Percentiles rank a stretch among this genome's conserved stretches.
phyloP scores from a whole-genome alignment of 495 filamentous ascomycete genomes.

The Lepraria neglecta region DNA sequence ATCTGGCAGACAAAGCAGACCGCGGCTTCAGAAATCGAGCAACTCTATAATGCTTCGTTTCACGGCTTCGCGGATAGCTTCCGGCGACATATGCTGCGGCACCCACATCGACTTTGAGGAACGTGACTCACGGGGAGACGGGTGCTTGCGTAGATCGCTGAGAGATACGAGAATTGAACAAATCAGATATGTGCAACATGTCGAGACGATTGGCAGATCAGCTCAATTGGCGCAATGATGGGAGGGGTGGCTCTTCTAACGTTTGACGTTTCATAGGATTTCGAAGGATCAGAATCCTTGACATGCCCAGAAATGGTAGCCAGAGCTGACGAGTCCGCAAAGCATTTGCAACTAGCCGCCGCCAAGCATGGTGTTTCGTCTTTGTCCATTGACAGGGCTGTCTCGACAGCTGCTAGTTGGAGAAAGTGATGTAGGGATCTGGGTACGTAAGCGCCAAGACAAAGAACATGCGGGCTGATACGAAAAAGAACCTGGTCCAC shows the following conservation, averaged over 20 bases:
- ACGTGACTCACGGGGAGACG: background rate
- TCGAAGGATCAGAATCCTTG: conserved; percentile 14
- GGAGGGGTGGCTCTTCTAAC: background rate
- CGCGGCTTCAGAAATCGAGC: background rate
- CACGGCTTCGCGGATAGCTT: background rate
- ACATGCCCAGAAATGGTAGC: background rate
- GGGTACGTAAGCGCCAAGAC: conserved; percentile 13
- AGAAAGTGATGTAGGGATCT: background rate
- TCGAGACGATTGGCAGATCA: background rate
- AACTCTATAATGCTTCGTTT: background rate
- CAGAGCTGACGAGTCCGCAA: conserved; percentile 3
- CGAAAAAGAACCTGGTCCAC: background rate
- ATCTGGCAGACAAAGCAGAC: background rate
- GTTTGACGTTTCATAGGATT: background rate
- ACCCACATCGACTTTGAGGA: background rate
- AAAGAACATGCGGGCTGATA: conserved; percentile 4
- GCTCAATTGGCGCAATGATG: background rate
- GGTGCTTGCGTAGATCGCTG: background rate
- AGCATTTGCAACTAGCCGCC: background rate
- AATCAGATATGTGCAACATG: background rate
- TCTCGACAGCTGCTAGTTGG: background rate
- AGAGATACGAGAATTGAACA: background rate
- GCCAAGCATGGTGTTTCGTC: background rate
- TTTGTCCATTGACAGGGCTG: background rate
- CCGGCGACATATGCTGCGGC: background rate